phyloP scores from a whole-genome alignment of 176 grass and related monocot species.

The Musa troglodytarum region DNA sequence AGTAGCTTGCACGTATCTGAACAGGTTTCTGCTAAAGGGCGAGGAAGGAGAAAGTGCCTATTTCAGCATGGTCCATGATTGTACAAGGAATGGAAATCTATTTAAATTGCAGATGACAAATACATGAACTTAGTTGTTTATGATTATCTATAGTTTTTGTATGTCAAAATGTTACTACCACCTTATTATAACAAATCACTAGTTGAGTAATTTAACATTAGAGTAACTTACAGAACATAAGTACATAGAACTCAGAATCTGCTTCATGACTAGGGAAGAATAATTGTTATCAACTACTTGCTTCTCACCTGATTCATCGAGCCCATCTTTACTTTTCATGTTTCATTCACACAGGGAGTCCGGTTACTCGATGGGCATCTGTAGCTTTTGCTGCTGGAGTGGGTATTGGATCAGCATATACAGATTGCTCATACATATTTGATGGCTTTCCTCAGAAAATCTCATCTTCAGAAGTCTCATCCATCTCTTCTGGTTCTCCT shows the following conservation, averaged over 20 bases:
- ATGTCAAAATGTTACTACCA: background rate
- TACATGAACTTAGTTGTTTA: background rate
- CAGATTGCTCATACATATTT: constrained; percentile 77
- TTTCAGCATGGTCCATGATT: background rate
- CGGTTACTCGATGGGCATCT: constrained; percentile 79
- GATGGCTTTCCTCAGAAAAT: constrained; percentile 51
- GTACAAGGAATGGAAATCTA: background rate
- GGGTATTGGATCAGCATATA: constrained; percentile 81
- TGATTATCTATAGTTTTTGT: background rate
- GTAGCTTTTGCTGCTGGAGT: constrained; percentile 84
- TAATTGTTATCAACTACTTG: background rate
- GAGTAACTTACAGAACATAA: background rate
- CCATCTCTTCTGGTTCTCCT: constrained; percentile 16
- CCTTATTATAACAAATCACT: background rate
- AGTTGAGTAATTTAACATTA: background rate
- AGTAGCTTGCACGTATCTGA: background rate
- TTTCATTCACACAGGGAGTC: constrained; percentile 44
- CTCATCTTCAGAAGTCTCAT: constrained; percentile 45
- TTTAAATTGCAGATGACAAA: background rate
- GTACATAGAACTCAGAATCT: background rate
- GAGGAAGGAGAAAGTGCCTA: background rate
- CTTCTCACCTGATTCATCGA: background rate
- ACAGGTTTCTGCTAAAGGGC: background rate
- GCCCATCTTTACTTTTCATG: background rate
- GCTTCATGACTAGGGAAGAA: background rate